Conservation (phyloP, 2,329 filamentous ascomycete genomes). For the Aphanocladium album region DNA sequence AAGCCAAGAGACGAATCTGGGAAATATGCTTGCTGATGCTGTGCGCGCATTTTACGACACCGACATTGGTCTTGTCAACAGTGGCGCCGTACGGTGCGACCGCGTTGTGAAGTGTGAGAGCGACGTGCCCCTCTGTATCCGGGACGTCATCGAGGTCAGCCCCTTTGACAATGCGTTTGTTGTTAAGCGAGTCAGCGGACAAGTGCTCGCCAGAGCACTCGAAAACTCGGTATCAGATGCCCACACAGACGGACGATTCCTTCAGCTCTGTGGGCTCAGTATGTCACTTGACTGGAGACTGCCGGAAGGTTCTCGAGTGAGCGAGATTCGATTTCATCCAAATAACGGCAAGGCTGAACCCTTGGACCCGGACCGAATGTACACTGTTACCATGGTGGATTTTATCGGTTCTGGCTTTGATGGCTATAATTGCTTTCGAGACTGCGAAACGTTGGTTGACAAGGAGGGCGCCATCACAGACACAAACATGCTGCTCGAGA, state of each 20-base stretch:
- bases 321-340: not conserved
- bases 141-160: slow-evolving; percentile 22
- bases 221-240: slow-evolving; percentile 23
- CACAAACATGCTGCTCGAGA: slow-evolving; percentile 18
- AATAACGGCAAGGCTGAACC: not conserved
- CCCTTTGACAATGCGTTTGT: slow-evolving; percentile 22
- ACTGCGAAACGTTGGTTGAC: slow-evolving; percentile 17
- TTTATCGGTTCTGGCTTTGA: slow-evolving; percentile 23
- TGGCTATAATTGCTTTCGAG: slow-evolving; percentile 19
- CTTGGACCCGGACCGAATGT: not conserved
- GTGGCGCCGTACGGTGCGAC: slow-evolving; percentile 22
- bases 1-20: slow-evolving; percentile 22
- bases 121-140: slow-evolving; percentile 15
- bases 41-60: slow-evolving; percentile 21
- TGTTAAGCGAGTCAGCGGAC: slow-evolving; percentile 19
- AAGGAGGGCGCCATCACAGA: slow-evolving; percentile 22
- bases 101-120: slow-evolving; percentile 14
- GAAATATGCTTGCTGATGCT: slow-evolving; percentile 23
- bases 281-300: slow-evolving; percentile 17
- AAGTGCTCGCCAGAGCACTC: slow-evolving; percentile 15
- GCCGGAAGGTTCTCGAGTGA: slow-evolving; percentile 9
- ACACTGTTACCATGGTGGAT: slow-evolving; percentile 15
- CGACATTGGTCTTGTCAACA: slow-evolving; percentile 23
- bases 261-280: slow-evolving; percentile 20
- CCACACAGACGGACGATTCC: slow-evolving; percentile 22